These are phyloP conservation scores for Hypoxylon sp. DNA, from an alignment of 2,329 filamentous ascomycete genomes.

Conservation along the genomic window DNA sequence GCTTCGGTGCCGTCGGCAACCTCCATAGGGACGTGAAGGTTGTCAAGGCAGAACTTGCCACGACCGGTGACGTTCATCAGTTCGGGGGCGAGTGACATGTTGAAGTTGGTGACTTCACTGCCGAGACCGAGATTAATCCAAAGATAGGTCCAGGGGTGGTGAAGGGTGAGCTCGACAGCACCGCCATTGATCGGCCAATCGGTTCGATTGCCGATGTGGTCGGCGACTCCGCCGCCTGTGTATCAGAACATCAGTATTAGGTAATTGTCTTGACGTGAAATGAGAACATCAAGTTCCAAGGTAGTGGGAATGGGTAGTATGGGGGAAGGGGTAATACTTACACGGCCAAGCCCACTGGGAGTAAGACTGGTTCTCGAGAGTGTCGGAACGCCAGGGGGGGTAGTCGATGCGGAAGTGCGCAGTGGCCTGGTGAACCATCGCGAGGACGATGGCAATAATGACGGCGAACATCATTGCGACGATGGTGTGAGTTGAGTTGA, in stretches of 20 bases:
- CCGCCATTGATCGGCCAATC: slow-evolving; percentile 69
- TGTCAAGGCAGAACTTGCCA: slow-evolving; percentile 76
- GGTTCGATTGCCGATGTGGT: slow-evolving; percentile 62
- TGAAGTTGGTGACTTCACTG: slow-evolving; percentile 71
- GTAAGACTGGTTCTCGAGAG: slow-evolving; percentile 60
- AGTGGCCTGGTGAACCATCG: slow-evolving; percentile 56
- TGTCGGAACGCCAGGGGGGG: slow-evolving; percentile 65
- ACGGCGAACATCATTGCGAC: slow-evolving; percentile 45
- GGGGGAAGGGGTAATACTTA: slow-evolving; percentile 51
- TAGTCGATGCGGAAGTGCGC: slow-evolving; percentile 66
- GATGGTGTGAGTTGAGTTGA: background rate
- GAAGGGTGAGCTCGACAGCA: slow-evolving; percentile 63
- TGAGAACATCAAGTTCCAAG: background rate
- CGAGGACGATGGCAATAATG: slow-evolving; percentile 51
- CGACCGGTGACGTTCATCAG: slow-evolving; percentile 72
- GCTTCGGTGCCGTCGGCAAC: slow-evolving; percentile 73
- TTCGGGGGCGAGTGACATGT: slow-evolving; percentile 74
- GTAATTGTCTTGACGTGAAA: background rate
- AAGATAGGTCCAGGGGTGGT: slow-evolving; percentile 67
- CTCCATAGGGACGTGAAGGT: slow-evolving; percentile 67
- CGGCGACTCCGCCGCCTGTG: slow-evolving; percentile 64
- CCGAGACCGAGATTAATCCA: slow-evolving; percentile 69
- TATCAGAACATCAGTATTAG: slow-evolving; percentile 12
- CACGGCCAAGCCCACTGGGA: slow-evolving; percentile 68
- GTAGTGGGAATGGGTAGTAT: slow-evolving; percentile 1